Percentiles rank a stretch among this genome's conserved stretches.
These are phyloP conservation scores for Chalara sp. DNA, from an alignment of 2,329 filamentous ascomycete species.

Conservation along the genomic window DNA sequence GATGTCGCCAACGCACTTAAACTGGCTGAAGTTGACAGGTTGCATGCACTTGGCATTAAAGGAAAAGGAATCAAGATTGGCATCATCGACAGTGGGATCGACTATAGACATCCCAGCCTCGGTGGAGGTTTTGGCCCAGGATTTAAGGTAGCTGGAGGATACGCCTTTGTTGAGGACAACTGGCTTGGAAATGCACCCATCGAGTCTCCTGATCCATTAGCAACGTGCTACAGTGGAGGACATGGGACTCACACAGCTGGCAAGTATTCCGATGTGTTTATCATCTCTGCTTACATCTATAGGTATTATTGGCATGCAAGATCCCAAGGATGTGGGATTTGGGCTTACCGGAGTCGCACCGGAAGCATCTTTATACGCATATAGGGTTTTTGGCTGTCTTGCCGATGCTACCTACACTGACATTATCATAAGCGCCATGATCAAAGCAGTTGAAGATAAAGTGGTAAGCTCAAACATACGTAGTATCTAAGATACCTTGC, in stretches of 20 bases:
- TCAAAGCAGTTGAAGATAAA: neutral
- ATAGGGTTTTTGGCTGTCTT: neutral
- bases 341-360: neutral
- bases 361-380: neutral
- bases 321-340: neutral
- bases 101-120: neutral
- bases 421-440: neutral
- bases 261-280: too few species aligned
- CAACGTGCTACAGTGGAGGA: neutral
- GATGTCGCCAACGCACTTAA: too few species aligned
- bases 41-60: neutral
- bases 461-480: neutral
- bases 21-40: neutral
- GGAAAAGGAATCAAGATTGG: neutral
- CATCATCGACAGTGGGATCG: neutral
- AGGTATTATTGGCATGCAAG: neutral
- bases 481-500: too few species aligned
- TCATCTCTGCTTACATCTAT: neutral
- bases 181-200: neutral
- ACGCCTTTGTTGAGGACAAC: neutral
- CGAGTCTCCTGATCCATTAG: neutral
- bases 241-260: neutral
- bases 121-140: neutral
- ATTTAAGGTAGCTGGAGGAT: neutral
- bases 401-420: neutral